Conservation (phyloP, 352 stramenopile genomes). For the Globisporangium nunn region DNA sequence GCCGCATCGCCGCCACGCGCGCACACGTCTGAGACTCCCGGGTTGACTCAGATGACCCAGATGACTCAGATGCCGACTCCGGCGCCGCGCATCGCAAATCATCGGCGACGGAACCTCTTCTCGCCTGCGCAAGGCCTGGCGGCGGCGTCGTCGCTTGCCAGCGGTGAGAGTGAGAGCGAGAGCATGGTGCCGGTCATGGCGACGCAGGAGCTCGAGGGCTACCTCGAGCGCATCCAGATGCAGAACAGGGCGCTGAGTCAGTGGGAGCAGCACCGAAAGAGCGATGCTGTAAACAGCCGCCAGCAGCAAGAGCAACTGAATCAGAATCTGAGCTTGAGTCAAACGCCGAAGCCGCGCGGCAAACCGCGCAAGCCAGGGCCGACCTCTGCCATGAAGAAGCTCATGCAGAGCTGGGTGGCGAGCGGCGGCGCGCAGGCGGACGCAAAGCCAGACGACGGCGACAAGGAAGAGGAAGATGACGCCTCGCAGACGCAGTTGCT, state of each 20-base stretch:
- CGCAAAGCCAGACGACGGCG: constrained; percentile 6
- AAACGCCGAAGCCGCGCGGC: constrained; percentile 3
- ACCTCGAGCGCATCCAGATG: constrained; percentile 39
- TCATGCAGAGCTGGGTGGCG: constrained; percentile 14
- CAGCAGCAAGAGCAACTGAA: background rate
- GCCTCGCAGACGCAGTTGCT: constrained; percentile 17
- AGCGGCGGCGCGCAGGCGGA: background rate
- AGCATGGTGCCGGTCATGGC: constrained; percentile 21
- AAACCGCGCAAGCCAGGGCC: background rate
- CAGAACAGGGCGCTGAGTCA: constrained; percentile 39
- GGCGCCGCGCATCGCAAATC: background rate
- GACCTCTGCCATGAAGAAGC: constrained; percentile 10
- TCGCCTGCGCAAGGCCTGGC: background rate
- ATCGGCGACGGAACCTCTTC: constrained; percentile 7
- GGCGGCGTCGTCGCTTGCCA: background rate
- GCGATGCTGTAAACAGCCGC: background rate
- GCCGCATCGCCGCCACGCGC: constrained; percentile 6
- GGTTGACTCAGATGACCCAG: constrained; percentile 12
- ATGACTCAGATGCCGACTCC: constrained; percentile 8
- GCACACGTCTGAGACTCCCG: background rate
- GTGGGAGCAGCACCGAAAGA: constrained; percentile 29
- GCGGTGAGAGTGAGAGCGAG: background rate
- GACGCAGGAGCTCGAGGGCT: constrained; percentile 47
- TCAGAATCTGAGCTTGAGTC: constrained; percentile 1
- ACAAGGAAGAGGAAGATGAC: constrained; percentile 13